A percentile compares a stretch with the other conserved stretches of the same genome.
Evolutionary conservation across 441 rosid genomes (phyloP).

Genomic region (Gossypium davidsonii): DNA sequence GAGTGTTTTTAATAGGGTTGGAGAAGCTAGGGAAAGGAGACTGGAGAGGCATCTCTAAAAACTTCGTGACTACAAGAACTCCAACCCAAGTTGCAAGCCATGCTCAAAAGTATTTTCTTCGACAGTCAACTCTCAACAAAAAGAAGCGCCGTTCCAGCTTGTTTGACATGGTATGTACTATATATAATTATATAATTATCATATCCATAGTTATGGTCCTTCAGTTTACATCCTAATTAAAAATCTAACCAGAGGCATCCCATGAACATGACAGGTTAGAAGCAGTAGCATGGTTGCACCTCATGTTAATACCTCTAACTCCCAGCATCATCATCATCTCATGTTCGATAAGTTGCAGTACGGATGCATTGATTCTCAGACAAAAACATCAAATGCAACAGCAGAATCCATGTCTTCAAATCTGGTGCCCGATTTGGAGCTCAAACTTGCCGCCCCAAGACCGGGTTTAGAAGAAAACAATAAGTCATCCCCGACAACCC

Average conservation of each 20-base stretch:
- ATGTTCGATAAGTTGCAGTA: slow-evolving; percentile 15
- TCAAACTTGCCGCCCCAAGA: slow-evolving; percentile 46
- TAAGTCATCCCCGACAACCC: slow-evolving; percentile 21
- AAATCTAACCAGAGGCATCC: background rate
- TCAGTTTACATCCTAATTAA: background rate
- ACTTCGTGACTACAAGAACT: slow-evolving; percentile 71
- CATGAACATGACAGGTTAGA: slow-evolving; percentile 17
- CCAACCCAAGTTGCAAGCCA: slow-evolving; percentile 95
- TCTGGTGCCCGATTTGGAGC: slow-evolving; percentile 43
- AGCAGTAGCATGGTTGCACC: slow-evolving; percentile 9
- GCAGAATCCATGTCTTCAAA: slow-evolving; percentile 20
- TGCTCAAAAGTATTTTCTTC: slow-evolving; percentile 84
- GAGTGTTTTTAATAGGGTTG: slow-evolving; percentile 54
- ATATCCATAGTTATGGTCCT: background rate
- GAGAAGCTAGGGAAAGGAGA: slow-evolving; percentile 87
- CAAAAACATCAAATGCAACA: slow-evolving; percentile 17
- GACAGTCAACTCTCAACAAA: slow-evolving; percentile 50
- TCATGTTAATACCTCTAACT: slow-evolving; percentile 19
- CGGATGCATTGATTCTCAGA: slow-evolving; percentile 16
- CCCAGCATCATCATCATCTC: background rate
- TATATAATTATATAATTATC: too few species aligned
- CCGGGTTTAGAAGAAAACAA: slow-evolving; percentile 21
- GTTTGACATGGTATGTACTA: slow-evolving; percentile 56
- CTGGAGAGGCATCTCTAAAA: slow-evolving; percentile 86
- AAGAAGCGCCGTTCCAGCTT: slow-evolving; percentile 85